Conservation (phyloP, 2,329 filamentous ascomycete genomes). For the Neobulgaria alba region DNA sequence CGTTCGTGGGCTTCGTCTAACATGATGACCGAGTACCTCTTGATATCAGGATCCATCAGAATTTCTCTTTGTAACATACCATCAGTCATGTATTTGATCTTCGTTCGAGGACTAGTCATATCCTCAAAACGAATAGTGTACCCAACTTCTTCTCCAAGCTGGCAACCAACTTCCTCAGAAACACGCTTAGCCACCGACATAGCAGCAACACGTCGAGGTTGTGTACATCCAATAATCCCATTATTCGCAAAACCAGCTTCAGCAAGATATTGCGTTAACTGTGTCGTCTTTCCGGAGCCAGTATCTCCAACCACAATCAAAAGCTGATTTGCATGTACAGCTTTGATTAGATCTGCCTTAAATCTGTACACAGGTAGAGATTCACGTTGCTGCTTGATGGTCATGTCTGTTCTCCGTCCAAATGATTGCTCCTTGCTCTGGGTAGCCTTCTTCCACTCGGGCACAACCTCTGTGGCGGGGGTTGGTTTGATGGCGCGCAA, state of each 20-base stretch:
- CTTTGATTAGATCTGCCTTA: conserved; percentile 77
- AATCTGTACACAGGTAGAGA: conserved; percentile 84
- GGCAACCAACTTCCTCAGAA: conserved; percentile 87
- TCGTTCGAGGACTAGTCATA: conserved; percentile 75
- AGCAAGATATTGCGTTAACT: conserved; percentile 89
- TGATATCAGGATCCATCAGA: conserved; percentile 80
- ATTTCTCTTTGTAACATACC: conserved; percentile 97
- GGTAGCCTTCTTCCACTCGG: conserved; percentile 86
- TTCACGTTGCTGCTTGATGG: conserved; percentile 91
- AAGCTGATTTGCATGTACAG: conserved; percentile 79
- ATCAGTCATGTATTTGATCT: conserved; percentile 99
- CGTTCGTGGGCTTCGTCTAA: conserved; percentile 96
- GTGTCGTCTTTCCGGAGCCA: conserved; percentile 94
- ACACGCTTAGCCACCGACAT: conserved; percentile 98
- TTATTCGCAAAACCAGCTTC: conserved; percentile 83
- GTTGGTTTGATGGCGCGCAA: conserved; percentile 58
- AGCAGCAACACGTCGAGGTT: conserved; percentile 91
- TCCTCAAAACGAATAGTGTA: conserved; percentile 98
- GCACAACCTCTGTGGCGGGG: conserved; percentile 58
- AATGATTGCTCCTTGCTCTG: conserved; percentile 71
- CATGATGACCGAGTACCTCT: conserved; percentile 92
- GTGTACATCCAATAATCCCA: conserved; percentile 91
- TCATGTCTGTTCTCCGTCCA: conserved; percentile 81
- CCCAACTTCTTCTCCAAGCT: conserved; percentile 84
- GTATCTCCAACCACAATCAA: conserved; percentile 96